Evolutionary conservation across 2,329 filamentous ascomycete genomes (phyloP).

Genomic region (Tolypocladium tundrense): DNA sequence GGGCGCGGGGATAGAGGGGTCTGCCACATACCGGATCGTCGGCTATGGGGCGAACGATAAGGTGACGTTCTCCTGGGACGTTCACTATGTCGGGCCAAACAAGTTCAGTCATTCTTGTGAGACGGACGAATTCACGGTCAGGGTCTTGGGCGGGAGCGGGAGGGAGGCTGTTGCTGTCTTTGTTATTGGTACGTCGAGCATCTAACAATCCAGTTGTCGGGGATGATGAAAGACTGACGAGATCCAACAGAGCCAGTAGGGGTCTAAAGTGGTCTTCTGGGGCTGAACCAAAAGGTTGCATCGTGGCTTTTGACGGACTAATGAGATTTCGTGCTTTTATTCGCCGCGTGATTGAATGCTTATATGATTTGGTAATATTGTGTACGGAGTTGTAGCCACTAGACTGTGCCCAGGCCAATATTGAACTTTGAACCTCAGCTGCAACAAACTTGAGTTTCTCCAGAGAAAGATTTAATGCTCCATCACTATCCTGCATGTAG

Average conservation of each 20-base stretch:
- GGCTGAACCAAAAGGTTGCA: too few relatives aligned
- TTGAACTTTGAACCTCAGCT: too few relatives aligned
- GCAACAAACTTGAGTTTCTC: neutral
- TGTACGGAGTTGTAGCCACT: neutral
- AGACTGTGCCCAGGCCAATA: neutral
- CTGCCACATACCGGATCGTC: neutral
- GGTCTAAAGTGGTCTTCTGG: too few relatives aligned
- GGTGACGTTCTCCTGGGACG: neutral
- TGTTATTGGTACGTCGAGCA: neutral
- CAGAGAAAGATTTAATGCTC: neutral
- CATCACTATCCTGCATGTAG: neutral
- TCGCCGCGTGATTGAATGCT: too few relatives aligned
- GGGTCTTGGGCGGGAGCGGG: neutral
- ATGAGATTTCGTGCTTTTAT: too few relatives aligned
- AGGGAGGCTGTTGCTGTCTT: slow-evolving; percentile 1
- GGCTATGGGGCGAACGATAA: neutral
- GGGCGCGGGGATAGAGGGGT: neutral
- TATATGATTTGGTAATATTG: too few relatives aligned
- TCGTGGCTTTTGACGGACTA: too few relatives aligned
- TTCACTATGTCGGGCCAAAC: neutral
- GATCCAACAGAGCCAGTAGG: neutral
- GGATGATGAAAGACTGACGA: neutral
- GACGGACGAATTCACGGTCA: neutral
- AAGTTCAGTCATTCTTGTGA: neutral
- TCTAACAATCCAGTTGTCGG: neutral